Base-by-base conservation (phyloP, 176 grass and related monocot genomes). In the Miscanthus lutarioriparius region DNA sequence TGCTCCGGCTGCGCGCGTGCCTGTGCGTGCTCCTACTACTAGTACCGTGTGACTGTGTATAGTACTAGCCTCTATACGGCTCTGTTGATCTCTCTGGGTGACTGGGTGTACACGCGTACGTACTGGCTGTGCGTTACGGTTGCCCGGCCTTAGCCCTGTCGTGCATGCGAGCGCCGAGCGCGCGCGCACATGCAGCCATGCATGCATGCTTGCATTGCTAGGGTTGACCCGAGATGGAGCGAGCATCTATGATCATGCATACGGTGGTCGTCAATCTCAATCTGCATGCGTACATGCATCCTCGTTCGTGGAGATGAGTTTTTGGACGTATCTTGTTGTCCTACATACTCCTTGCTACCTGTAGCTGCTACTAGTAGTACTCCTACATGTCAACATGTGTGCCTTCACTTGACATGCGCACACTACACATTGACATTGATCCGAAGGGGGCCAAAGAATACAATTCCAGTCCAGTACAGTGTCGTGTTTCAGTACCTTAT, bases 251-350 rank as follows among this genome's bases (percentile, higher is more conserved):
- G n/a, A n/a, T n/a, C n/a, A n/a, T n/a, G n/a, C n/a, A n/a, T n/a
- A n/a, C n/a, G n/a, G 23, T 8, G 23, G 4, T 54, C 51, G 14
- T 75, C 28, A 37, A 77, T 39, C 51, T 36, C 74, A 39, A 39
- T 39, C 33, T 39, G 53, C 38, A 70, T 32, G 86, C 63, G 64
- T 76, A 58, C 54, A 43, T 17, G 41, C 20, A 30, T 39, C 67
- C 72, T n/a, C 72, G 67, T 51, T 30, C 12, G 14, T 37, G 13
- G 58, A 56, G 26, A 22, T 43, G 12, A 25, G 58, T 9, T 47
- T 62, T 67, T 78, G 80, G 66, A 81, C 13, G 74, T 37, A 53
- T 83, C 30, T 32, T 64, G 22, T 48, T 83, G 86, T 78, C 74
- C 39, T 72, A n/a, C n/a, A 17, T 14, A 28, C 9, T 13, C 12